These are phyloP conservation scores for Thymus mandschuricus DNA, from an alignment of 257 asterid genomes.

Conservation along the genomic window DNA sequence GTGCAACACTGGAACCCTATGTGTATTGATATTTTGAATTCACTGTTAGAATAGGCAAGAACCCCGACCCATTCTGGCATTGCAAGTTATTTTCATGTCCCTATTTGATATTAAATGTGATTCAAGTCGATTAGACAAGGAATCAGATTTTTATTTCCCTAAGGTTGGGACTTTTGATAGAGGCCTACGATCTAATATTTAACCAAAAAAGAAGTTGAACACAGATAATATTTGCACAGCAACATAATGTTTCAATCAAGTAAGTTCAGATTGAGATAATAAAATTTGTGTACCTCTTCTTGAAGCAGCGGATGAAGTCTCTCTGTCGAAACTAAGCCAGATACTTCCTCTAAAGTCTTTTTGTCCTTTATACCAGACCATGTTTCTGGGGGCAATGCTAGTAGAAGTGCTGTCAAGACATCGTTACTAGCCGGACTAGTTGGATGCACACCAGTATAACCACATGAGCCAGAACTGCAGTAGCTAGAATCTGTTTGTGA, in stretches of 20 bases:
- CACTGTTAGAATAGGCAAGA: too few relatives aligned
- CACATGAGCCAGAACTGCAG: slow-evolving; percentile 49
- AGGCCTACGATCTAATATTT: not conserved
- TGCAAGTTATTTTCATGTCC: too few relatives aligned
- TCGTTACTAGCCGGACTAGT: slow-evolving; percentile 46
- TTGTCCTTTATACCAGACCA: slow-evolving; percentile 63
- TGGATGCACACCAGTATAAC: slow-evolving; percentile 27
- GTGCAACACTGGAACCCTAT: too few relatives aligned
- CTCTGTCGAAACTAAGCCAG: slow-evolving; percentile 50
- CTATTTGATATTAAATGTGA: too few relatives aligned
- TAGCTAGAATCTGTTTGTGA: slow-evolving; percentile 53
- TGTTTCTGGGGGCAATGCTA: slow-evolving; percentile 73
- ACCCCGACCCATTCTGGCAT: too few relatives aligned
- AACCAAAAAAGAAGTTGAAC: too few relatives aligned
- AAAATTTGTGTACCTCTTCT: slow-evolving; percentile 59
- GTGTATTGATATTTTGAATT: too few relatives aligned
- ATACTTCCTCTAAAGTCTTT: slow-evolving; percentile 50
- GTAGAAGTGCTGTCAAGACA: slow-evolving; percentile 65
- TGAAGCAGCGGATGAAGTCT: slow-evolving; percentile 61
- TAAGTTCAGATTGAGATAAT: not conserved
- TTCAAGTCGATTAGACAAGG: too few relatives aligned
- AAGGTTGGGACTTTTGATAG: not conserved
- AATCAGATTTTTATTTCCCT: too few relatives aligned
- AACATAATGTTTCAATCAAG: not conserved
- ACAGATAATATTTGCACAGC: not conserved